phyloP scores from a whole-genome alignment of 768 basidiomycete genomes.

The Suillus tomentosus region DNA sequence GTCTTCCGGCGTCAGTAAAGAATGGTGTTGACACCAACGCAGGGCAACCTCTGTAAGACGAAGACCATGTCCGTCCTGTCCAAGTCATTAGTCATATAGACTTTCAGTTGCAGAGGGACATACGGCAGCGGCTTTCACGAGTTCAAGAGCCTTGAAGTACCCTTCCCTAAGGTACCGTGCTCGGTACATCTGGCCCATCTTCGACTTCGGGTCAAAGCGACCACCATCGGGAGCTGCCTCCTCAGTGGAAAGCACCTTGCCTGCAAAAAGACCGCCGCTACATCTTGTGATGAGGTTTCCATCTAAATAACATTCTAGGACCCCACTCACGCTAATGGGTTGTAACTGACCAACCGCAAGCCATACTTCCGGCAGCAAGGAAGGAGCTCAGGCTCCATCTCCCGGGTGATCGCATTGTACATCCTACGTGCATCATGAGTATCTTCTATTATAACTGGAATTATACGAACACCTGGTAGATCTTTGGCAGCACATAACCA shows the following conservation, averaged over 20 bases:
- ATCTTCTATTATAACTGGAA: neutral
- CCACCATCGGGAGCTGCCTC: conserved; percentile 37
- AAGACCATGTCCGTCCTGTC: conserved; percentile 46
- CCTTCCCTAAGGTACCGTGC: conserved; percentile 45
- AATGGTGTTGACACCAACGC: conserved; percentile 66
- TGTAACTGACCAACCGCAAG: conserved; percentile 57
- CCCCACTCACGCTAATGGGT: conserved; percentile 48
- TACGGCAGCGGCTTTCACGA: conserved; percentile 44
- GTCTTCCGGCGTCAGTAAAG: conserved; percentile 42
- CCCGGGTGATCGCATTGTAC: conserved; percentile 52
- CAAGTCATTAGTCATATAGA: neutral
- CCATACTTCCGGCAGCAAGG: conserved; percentile 61
- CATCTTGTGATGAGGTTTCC: neutral
- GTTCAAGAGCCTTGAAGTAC: conserved; percentile 45
- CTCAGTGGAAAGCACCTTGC: conserved; percentile 44
- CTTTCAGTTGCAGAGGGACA: conserved; percentile 15
- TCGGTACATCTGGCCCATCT: conserved; percentile 47
- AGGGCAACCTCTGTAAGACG: conserved; percentile 56
- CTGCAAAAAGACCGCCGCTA: conserved; percentile 60
- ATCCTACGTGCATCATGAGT: conserved; percentile 28
- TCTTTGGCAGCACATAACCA: conserved; percentile 54
- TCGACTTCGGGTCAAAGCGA: conserved; percentile 42
- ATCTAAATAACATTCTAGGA: neutral
- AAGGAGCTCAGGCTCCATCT: conserved; percentile 51
- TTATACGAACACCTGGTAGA: conserved; percentile 52